Evolutionary conservation across 495 filamentous ascomycete genomes (phyloP).

Genomic region (Rusavskia elegans): DNA sequence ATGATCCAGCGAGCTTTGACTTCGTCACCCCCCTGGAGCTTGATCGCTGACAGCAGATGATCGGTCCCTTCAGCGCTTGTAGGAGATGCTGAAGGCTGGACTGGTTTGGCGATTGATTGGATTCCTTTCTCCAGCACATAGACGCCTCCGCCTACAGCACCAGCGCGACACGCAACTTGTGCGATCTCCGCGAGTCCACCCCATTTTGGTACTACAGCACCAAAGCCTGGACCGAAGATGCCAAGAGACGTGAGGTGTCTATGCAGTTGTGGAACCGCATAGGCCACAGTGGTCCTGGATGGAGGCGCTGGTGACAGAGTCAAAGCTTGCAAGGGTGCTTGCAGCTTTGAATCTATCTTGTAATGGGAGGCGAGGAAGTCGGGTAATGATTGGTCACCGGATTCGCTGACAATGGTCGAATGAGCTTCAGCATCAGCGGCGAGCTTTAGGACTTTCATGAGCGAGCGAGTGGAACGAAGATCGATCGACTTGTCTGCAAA

Average conservation of each 20-base stretch:
- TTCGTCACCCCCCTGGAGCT: constrained; percentile 42
- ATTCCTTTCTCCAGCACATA: constrained; percentile 71
- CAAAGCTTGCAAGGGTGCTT: constrained; percentile 59
- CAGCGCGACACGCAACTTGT: constrained; percentile 82
- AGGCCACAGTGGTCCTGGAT: constrained; percentile 40
- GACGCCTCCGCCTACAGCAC: constrained; percentile 78
- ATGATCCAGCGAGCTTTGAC: constrained; percentile 43
- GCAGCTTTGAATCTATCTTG: constrained; percentile 53
- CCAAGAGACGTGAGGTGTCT: constrained; percentile 79
- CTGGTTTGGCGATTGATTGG: constrained; percentile 16
- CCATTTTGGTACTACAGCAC: constrained; percentile 77
- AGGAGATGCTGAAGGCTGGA: neutral
- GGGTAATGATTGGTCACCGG: constrained; percentile 28
- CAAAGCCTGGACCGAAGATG: constrained; percentile 71
- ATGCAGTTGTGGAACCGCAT: constrained; percentile 52
- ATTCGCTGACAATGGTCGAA: constrained; percentile 16
- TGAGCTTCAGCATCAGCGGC: constrained; percentile 43
- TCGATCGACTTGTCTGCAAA: constrained; percentile 59
- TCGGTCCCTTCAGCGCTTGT: constrained; percentile 8
- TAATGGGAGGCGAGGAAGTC: constrained; percentile 55
- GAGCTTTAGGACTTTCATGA: constrained; percentile 84
- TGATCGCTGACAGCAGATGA: constrained; percentile 23
- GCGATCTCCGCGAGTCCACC: constrained; percentile 83
- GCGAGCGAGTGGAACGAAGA: constrained; percentile 54
- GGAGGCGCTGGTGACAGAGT: constrained; percentile 51